These are phyloP conservation scores for Suhomyces tanzawaensis DNA, from an alignment of 805 yeast species.

Conservation along the genomic window DNA sequence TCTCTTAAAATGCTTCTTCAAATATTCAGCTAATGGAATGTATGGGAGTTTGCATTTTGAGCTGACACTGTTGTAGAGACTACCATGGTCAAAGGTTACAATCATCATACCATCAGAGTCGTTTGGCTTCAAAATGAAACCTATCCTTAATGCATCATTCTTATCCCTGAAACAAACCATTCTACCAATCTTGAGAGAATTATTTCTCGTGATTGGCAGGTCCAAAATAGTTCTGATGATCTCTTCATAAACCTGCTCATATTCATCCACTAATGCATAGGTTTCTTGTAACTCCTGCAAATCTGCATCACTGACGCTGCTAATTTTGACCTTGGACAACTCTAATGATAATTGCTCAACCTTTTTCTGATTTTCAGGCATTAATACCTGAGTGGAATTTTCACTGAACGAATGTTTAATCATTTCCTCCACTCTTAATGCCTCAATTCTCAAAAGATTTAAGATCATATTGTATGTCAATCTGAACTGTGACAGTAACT, in stretches of 20 bases:
- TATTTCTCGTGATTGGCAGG: slow-evolving; percentile 46
- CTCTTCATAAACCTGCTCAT: slow-evolving; percentile 42
- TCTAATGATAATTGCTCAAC: slow-evolving; percentile 53
- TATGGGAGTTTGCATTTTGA: slow-evolving; percentile 32
- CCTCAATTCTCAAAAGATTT: slow-evolving; percentile 88
- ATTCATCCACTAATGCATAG: slow-evolving; percentile 45
- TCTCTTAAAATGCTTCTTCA: slow-evolving; percentile 32
- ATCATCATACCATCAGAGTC: slow-evolving; percentile 32
- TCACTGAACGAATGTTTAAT: slow-evolving; percentile 94
- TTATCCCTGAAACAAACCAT: slow-evolving; percentile 56
- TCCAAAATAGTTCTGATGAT: slow-evolving; percentile 49
- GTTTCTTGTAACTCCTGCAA: slow-evolving; percentile 43
- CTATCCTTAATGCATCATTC: slow-evolving; percentile 42
- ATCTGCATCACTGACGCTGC: slow-evolving; percentile 36
- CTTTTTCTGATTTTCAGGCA: slow-evolving; percentile 80
- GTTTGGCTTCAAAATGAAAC: slow-evolving; percentile 51
- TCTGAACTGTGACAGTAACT: slow-evolving; percentile 86
- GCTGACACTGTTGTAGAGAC: slow-evolving; percentile 23
- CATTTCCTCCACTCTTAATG: slow-evolving; percentile 96
- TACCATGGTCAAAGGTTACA: slow-evolving; percentile 47
- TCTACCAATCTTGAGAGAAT: slow-evolving; percentile 51
- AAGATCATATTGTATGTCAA: slow-evolving; percentile 94
- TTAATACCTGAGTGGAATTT: slow-evolving; percentile 75
- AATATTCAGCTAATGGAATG: slow-evolving; percentile 33
- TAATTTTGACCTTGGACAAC: slow-evolving; percentile 36